Base-by-base conservation (phyloP, 2,329 filamentous ascomycete genomes). In the Hymenoscyphus albidus region DNA sequence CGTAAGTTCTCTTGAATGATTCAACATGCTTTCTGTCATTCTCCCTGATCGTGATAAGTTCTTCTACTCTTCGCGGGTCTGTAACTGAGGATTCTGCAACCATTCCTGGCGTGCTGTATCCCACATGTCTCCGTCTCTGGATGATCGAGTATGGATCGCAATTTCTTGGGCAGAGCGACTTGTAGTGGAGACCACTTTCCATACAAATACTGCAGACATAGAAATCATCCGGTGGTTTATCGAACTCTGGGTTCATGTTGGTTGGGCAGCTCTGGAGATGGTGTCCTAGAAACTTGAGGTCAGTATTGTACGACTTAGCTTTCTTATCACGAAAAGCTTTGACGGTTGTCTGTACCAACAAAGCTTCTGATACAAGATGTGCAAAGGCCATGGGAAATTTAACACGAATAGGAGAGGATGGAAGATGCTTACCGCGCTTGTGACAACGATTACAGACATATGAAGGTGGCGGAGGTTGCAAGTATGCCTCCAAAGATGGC, bases 251-350 rank as follows among this genome's bases (percentile, higher is more conserved):
- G 62, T 81, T 77, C n/a, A 80, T 55, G 64, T 78, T 79, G 1
- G 79, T 81, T 18, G 79, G 79, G 61, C 80, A 81, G 1, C 71
- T 40, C 60, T 76, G 70, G 18, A 79, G 69, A 65, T 69, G 73
- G 66, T 81, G 80, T 32, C 78, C 80, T 81, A 63, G 40, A 35
- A 12, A 12, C 35, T 13, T 27, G 9, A 27, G 13, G 10, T 54
- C 48, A 54, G 48, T 27, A 54, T 5, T 22, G 48, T 18, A 54
- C 48, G 13, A 10, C 9, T 22, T 12, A 27, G 3, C 48, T 54
- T 7, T 51, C 48, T 54, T 27, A 35, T 35, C 9, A 10, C 35
- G 35, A 35, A 35, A 35, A 10, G 3, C 35, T 35, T 35, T 35
- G 35, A 35, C 6, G 35, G 35, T 35, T 9, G 9, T 22, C 7